Base-by-base conservation (phyloP, 306 rosid species). In the Castanopsis chinensis region DNA sequence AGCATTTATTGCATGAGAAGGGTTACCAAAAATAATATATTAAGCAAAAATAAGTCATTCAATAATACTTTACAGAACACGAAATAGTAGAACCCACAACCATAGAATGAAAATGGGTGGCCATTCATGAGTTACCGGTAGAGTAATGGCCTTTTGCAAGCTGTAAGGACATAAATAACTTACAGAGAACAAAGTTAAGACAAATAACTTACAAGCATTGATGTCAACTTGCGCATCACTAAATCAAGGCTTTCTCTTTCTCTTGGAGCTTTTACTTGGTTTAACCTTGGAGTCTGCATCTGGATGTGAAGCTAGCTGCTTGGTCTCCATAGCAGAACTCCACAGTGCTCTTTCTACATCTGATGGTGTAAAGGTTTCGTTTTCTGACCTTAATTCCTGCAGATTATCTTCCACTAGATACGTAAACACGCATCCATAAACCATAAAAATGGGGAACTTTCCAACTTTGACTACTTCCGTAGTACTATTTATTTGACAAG, bases 261-360 rank as follows among this genome's bases (percentile, higher is more conserved):
- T 84, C 82, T 90, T 89, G 77, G 88, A 69, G 85, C 58, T 76
- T 68, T 64, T 84, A 63, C 75, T 72, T 17, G 83, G 65, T 14
- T 83, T 80, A 72, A 53, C 81, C 81, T 88, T 83, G 43, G 88
- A 45, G 13, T 79, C 87, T 76, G 81, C 51, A 72, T 79, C 35
- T 56, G 78, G 33, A 27, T 81, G 72, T 17, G 90, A 76, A 76
- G 91, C 72, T 52, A 27, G 74, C 79, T 77, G 78, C 83, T 90
- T 89, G 25, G 53, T 76, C 61, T 85, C 91, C 4, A 85, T 56
- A 60, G 88, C 88, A 73, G 56, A 83, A 85, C 96, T 95, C 97
- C 99, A 92, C 79, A 92, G 69, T 45, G 97, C 97, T 83, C 91
- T 91, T 84, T 92, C 99, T 72, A 95, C 91, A 76, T 90, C 99